phyloP scores from a whole-genome alignment of 768 basidiomycete species.

The Trametes cubensis region DNA sequence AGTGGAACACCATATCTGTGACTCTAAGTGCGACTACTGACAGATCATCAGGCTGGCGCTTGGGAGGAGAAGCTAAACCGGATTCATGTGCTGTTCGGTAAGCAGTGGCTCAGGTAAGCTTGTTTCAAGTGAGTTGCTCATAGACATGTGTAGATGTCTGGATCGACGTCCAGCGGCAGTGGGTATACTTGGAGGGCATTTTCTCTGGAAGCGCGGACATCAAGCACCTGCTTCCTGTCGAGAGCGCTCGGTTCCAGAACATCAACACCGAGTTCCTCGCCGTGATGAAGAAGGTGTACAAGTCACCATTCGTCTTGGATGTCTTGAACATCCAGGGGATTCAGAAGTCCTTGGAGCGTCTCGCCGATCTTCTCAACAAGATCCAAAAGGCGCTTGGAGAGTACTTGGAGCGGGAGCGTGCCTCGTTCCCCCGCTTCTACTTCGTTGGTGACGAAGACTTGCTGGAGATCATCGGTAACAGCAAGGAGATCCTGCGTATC shows the following conservation, averaged over 20 bases:
- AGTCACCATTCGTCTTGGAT: conserved; percentile 95
- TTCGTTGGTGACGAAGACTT: conserved; percentile 99
- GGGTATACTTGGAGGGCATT: conserved; percentile 99
- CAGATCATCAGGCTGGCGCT: conserved; percentile 63
- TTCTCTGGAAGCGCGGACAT: conserved; percentile 99
- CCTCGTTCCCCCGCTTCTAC: conserved; percentile 99
- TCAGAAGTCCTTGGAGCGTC: conserved; percentile 95
- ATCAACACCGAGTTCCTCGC: conserved; percentile 98
- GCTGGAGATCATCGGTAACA: conserved; percentile 98
- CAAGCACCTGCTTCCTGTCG: conserved; percentile 97
- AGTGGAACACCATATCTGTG: background rate
- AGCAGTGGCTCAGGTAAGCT: conserved; percentile 24
- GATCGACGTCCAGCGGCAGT: conserved; percentile 99
- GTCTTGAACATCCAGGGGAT: conserved; percentile 95
- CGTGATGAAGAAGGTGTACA: conserved; percentile 99
- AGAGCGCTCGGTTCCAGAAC: conserved; percentile 96
- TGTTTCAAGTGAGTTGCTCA: conserved; percentile 11
- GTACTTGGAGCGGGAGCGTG: conserved; percentile 95
- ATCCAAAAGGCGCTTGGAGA: conserved; percentile 99
- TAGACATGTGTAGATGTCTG: conserved; percentile 71
- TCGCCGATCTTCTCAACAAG: conserved; percentile 94
- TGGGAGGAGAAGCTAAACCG: conserved; percentile 98
- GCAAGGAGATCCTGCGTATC: conserved; percentile 96
- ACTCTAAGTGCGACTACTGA: background rate
- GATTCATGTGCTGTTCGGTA: conserved; percentile 94